phyloP scores from a whole-genome alignment of 352 stramenopile species.

The Phytophthora fragariaefolia region DNA sequence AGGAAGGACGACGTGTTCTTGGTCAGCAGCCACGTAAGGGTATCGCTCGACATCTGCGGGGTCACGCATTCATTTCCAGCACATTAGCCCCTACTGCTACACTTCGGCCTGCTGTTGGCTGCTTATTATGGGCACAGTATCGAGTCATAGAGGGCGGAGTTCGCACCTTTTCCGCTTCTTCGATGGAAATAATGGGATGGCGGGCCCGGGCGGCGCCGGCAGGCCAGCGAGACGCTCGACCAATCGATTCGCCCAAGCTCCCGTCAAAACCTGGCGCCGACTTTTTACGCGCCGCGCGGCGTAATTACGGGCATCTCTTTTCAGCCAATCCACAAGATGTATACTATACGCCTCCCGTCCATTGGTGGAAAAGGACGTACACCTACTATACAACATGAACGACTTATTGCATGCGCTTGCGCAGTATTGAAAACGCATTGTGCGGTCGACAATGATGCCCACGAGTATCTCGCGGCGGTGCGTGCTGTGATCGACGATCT shows the following conservation, averaged over 20 bases:
- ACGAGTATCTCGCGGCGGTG: slow-evolving; percentile 18
- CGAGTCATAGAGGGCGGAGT: neutral
- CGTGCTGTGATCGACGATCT: slow-evolving; percentile 14
- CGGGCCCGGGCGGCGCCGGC: slow-evolving; percentile 13
- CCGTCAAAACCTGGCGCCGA: slow-evolving; percentile 45
- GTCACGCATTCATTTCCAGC: neutral
- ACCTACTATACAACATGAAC: neutral
- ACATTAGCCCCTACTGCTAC: no score
- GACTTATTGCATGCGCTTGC: neutral
- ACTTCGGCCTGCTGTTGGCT: no score
- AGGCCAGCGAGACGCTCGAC: slow-evolving; percentile 57
- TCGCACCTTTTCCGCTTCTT: slow-evolving; percentile 77
- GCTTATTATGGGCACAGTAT: neutral
- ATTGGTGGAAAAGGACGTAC: neutral
- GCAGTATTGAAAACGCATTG: slow-evolving; percentile 13
- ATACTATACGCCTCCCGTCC: neutral
- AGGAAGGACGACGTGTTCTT: slow-evolving; percentile 97
- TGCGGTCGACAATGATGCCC: slow-evolving; percentile 38
- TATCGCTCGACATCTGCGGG: slow-evolving; percentile 90
- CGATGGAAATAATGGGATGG: slow-evolving; percentile 89
- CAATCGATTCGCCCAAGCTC: slow-evolving; percentile 67
- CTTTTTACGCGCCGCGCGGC: slow-evolving; percentile 16
- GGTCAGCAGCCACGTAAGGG: slow-evolving; percentile 96
- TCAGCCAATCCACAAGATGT: neutral
- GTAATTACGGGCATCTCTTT: slow-evolving; percentile 15